Evolutionary conservation across 805 yeast genomes (phyloP).

Genomic region (Wickerhamomyces pijperi): DNA sequence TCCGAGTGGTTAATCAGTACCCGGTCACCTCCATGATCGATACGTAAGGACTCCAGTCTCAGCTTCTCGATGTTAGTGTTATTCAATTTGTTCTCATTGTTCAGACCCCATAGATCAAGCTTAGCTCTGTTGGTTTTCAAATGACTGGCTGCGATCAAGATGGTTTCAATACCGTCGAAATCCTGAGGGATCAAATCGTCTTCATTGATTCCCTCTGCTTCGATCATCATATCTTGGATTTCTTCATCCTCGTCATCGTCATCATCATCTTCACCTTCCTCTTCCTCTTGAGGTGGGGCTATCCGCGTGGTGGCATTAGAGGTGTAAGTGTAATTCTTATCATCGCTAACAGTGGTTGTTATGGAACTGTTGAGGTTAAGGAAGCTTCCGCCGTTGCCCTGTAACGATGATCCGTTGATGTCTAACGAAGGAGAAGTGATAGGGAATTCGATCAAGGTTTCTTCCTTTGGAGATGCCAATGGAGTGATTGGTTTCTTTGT

Average conservation of each 20-base stretch:
- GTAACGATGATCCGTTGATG: too few species aligned
- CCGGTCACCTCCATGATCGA: too few species aligned
- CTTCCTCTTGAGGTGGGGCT: too few species aligned
- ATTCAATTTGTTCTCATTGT: too few species aligned
- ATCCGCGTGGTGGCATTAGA: not conserved
- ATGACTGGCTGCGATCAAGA: constrained; percentile 18
- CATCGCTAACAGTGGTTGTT: not conserved
- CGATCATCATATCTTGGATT: not conserved
- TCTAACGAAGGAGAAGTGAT: too few species aligned
- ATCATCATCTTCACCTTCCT: too few species aligned
- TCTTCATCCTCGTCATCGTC: not conserved
- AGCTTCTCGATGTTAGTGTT: too few species aligned
- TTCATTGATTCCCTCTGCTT: not conserved
- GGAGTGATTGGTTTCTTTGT: constrained; percentile 1
- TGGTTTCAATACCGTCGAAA: constrained; percentile 13
- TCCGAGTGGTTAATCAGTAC: too few species aligned
- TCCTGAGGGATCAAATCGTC: constrained; percentile 11
- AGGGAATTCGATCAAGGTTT: not conserved
- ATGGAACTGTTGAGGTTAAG: not conserved
- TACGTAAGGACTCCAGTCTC: too few species aligned
- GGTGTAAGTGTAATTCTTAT: not conserved
- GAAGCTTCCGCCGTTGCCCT: too few species aligned
- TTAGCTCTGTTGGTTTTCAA: too few species aligned
- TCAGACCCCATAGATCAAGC: too few species aligned
- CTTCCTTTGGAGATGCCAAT: not conserved